phyloP scores from a whole-genome alignment of 2,329 filamentous ascomycete genomes.

The Phaeosphaeria sp. region DNA sequence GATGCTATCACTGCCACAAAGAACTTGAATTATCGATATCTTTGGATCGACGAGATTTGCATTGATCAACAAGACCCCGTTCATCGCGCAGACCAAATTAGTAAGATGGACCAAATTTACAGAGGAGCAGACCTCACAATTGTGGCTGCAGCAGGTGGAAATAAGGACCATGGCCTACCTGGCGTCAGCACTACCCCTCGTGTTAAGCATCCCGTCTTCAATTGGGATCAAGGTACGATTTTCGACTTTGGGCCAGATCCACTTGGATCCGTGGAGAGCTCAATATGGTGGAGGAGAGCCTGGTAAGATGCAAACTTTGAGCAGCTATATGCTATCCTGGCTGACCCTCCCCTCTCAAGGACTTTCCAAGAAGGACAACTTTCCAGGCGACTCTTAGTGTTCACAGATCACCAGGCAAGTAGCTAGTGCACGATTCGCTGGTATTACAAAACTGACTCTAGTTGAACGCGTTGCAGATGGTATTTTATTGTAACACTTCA shows the following conservation, averaged over 20 bases:
- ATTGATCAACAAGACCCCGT: not conserved
- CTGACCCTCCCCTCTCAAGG: not conserved
- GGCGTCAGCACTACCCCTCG: not conserved
- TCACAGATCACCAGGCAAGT: not conserved
- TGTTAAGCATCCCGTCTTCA: not conserved
- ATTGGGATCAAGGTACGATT: not conserved
- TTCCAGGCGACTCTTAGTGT: not conserved
- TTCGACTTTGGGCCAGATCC: not conserved
- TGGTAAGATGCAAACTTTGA: not conserved
- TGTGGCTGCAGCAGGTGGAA: not conserved
- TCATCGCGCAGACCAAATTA: not conserved
- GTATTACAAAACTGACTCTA: not conserved
- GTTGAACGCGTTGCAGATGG: not conserved
- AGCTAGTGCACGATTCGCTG: not conserved
- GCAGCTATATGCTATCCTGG: too few relatives aligned
- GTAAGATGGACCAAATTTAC: slow-evolving; percentile 1
- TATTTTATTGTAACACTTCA: not conserved
- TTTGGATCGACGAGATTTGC: not conserved
- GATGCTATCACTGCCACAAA: not conserved
- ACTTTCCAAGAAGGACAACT: not conserved
- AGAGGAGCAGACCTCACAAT: not conserved
- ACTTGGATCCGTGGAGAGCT: not conserved
- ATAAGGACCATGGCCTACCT: not conserved
- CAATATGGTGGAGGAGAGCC: not conserved
- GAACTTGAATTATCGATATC: not conserved